Base-by-base conservation (phyloP, 129 eudicot genomes). In the Tanacetum coccineum region DNA sequence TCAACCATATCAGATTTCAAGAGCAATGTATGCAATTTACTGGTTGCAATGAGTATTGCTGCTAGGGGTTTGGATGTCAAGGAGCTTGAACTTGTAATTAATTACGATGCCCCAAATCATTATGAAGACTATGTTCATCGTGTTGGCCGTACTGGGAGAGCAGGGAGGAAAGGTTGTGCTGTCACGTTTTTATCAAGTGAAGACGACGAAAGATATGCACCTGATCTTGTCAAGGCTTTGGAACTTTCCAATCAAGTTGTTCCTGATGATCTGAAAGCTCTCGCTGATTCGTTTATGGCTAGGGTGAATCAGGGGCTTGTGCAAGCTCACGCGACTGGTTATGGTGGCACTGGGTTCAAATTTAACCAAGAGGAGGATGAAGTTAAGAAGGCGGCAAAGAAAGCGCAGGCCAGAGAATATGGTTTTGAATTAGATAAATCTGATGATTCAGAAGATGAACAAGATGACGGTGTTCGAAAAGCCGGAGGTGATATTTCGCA, bases 391-490 rank as follows among this genome's bases (percentile, higher is more conserved):
- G 96, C 96, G 9, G 95, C 87, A 10, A 89, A 86, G 85, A 89
- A 89, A 80, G 95, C 96, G 54, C 96, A 89, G 83, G 96, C 96
- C 0, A 89, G 76, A 68, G 95, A 86, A 75, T 83, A 86, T 61
- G 94, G 96, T 13, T 89, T 86, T 67, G 96, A 89, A 80, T 90
- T 79, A 57, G 94, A 89, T 62, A 86, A 83, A 70, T 89, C 96
- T 5, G 96, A 30, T 30, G 36, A 89, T 66, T 86, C 95, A 15
- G 96, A 89, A 2, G 96, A 89, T 64, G 96, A n/a, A n/a, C n/a
- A 89, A 46, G 94, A 89, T 55, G 96, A 88, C 2, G 92, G 87
- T 56, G 83, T 89, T 25, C 82, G 86, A 22, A 86, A 86, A 67
- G 78, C 84, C 15, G 80, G 87, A 17, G 87, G 80, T 1, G 86